Base-by-base conservation (phyloP, 257 asterid genomes). In the Fraxinus cuspidata region DNA sequence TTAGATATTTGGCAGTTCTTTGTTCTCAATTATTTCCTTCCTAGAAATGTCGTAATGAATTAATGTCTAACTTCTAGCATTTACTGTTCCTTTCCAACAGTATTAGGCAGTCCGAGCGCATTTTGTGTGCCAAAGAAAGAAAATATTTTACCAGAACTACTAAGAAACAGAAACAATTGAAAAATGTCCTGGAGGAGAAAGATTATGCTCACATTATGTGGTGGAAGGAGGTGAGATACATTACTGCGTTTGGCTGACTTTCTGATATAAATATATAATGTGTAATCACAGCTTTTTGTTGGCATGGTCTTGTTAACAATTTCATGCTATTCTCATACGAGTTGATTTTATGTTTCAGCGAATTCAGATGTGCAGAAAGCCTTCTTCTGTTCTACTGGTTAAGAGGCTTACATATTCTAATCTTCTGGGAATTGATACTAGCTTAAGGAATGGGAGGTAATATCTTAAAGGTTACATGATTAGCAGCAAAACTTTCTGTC, bases 191-290 rank as follows among this genome's bases (percentile, higher is more conserved):
- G 12, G 93, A 89, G 47, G 97, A 92, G 69, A 95, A 84, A 85
- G 92, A 93, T 77, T 81, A 86, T 84, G 85, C 84, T 76, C 94
- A 96, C 79, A 79, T 93, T 83, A 78, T 87, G 71, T 93, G 98
- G 99, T 96, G 99, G 99, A 94, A 90, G 80, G 97, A 96, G 99
- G 99, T 92, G 63, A 77, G 81, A 79, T 72, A 70, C 53, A 73
- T 81, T 77, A 66, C 44, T 34, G 64, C 3, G 35, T 38, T 83
- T 60, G 40, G 53, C 56, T 25, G 63, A 49, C 37, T 77, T 72
- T 78, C 35, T 68, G 42, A 38, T 75, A 32, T 19, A 19, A 44
- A 74, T 74, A 25, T 25, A 70, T 40, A 60, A 38, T 37, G n/a
- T n/a, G 42, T 31, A 67, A 28, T 75, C 37, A 2, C 28, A 8